Evolutionary conservation across 2,329 filamentous ascomycete genomes (phyloP).

Genomic region (Cercospora canescens): DNA sequence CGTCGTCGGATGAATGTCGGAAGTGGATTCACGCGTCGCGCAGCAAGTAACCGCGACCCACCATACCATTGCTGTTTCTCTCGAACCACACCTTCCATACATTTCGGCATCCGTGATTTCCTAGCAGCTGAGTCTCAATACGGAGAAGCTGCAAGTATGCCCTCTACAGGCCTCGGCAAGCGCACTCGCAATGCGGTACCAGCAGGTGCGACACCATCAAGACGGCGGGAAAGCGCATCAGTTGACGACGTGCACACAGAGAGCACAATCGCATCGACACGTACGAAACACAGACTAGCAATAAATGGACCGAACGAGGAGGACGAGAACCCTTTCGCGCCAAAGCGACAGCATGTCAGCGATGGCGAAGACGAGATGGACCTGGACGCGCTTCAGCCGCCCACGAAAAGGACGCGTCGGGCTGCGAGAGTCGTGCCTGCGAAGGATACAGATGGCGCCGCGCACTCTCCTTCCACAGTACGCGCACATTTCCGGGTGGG

Average conservation of each 20-base stretch:
- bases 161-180: slow-evolving; percentile 46
- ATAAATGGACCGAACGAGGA: slow-evolving; percentile 62
- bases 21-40: slow-evolving; percentile 13
- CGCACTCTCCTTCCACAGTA: slow-evolving; percentile 48
- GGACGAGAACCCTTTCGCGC: slow-evolving; percentile 62
- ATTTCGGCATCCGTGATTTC: background rate
- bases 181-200: slow-evolving; percentile 43
- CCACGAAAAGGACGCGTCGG: slow-evolving; percentile 37
- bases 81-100: slow-evolving; percentile 9
- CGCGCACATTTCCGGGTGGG: slow-evolving; percentile 46
- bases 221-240: slow-evolving; percentile 19
- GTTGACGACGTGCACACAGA: slow-evolving; percentile 7
- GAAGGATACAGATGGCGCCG: slow-evolving; percentile 50
- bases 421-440: slow-evolving; percentile 42
- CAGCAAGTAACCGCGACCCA: slow-evolving; percentile 2
- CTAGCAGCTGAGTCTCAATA: background rate
- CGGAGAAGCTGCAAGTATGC: slow-evolving; percentile 33
- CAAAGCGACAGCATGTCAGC: slow-evolving; percentile 43
- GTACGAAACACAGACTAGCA: slow-evolving; percentile 46
- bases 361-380: slow-evolving; percentile 43
- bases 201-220: slow-evolving; percentile 37
- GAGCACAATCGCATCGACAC: slow-evolving; percentile 32
- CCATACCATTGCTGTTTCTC: background rate
- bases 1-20: slow-evolving; percentile 7
- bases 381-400: slow-evolving; percentile 35